phyloP scores from a whole-genome alignment of 169 alveolate species.

The Eimeria tenella region DNA sequence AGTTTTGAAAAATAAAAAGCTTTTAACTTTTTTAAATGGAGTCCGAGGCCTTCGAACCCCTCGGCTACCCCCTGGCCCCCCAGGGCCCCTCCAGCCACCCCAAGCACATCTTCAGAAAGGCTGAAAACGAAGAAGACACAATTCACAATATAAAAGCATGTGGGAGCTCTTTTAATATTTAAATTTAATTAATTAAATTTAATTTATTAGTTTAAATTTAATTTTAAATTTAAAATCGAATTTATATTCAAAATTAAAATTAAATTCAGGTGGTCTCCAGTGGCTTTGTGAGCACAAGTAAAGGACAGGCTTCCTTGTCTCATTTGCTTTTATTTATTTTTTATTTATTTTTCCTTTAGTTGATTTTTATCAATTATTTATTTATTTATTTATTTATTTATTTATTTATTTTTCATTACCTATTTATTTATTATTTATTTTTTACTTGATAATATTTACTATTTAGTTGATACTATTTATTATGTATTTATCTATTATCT shows the following conservation, averaged over 20 bases:
- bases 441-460: neutral
- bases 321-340: neutral
- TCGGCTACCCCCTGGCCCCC: too few species aligned
- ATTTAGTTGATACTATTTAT: neutral
- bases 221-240: neutral
- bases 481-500: neutral
- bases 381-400: constrained; percentile 9
- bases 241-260: neutral
- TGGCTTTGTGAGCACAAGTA: too few species aligned
- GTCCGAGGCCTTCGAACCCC: too few species aligned
- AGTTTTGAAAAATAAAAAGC: too few species aligned
- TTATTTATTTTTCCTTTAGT: neutral
- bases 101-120: too few species aligned
- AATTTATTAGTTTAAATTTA: neutral
- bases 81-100: too few species aligned
- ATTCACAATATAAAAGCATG: too few species aligned
- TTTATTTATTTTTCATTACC: neutral
- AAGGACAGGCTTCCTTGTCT: neutral
- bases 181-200: neutral
- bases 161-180: too few species aligned
- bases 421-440: neutral
- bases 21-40: too few species aligned
- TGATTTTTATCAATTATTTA: neutral
- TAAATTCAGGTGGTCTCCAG: neutral
- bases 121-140: too few species aligned